Evolutionary conservation across 257 asterid species (phyloP).

Genomic region (Solanum raphanifolium): DNA sequence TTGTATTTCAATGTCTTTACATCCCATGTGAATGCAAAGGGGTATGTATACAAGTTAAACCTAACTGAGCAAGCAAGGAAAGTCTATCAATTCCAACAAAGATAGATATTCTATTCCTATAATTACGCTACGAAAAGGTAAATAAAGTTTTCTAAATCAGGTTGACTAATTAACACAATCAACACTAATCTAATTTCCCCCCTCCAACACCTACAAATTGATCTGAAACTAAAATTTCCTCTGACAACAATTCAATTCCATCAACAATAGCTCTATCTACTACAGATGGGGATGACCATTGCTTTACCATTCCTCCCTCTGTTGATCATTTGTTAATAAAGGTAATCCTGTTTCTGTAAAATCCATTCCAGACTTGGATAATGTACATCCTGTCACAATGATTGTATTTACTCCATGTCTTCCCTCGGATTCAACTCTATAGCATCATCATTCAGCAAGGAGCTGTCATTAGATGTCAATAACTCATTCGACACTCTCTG

Average conservation of each 20-base stretch:
- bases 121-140: neutral
- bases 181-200: neutral
- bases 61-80: neutral
- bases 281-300: constrained; percentile 14
- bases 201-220: neutral
- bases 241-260: constrained; percentile 16
- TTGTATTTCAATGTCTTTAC: neutral
- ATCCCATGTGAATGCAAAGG: neutral
- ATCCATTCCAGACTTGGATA: neutral
- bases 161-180: neutral
- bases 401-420: neutral
- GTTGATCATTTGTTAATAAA: neutral
- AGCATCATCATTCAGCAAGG: neutral
- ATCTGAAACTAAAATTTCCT: neutral
- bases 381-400: neutral
- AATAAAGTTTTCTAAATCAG: neutral
- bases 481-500: neutral
- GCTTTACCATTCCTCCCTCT: neutral
- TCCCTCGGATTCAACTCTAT: neutral
- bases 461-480: neutral
- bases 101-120: neutral
- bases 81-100: neutral
- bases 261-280: constrained; percentile 25
- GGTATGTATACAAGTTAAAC: neutral
- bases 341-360: neutral